Conservation (phyloP, 1,284 basidiomycete genomes). For the Boletellus deceptivus region DNA sequence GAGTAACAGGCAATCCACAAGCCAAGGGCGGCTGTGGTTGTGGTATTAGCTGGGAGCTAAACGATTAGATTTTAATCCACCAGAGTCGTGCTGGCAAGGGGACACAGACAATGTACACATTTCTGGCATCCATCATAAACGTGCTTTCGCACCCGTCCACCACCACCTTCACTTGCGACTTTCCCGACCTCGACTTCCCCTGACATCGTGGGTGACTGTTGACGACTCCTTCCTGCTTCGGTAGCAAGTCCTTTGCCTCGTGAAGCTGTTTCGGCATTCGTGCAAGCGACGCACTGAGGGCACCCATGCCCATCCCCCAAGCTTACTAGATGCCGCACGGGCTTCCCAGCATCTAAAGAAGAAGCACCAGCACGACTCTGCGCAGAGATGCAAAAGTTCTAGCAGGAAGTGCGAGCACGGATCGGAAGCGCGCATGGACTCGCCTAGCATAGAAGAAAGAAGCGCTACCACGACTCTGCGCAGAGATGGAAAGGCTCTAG, state of each 20-base stretch:
- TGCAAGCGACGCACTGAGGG: too few relatives aligned
- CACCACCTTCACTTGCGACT: too few relatives aligned
- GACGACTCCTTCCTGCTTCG: too few relatives aligned
- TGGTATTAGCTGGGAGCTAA: conserved; percentile 86
- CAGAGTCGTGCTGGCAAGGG: too few relatives aligned
- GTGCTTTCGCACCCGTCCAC: too few relatives aligned
- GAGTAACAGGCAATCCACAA: conserved; percentile 77
- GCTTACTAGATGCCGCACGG: conserved; percentile 16
- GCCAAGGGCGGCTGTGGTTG: conserved; percentile 88
- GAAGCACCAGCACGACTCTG: conserved; percentile 16
- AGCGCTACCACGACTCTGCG: conserved; percentile 15
- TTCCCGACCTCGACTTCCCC: too few relatives aligned
- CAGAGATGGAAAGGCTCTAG: conserved; percentile 21
- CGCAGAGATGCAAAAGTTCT: conserved; percentile 20
- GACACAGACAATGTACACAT: too few relatives aligned
- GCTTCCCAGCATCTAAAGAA: conserved; percentile 23
- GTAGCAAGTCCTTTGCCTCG: too few relatives aligned
- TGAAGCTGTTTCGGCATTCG: too few relatives aligned
- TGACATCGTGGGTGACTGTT: too few relatives aligned
- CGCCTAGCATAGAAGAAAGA: conserved; percentile 23
- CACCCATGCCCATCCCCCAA: too few relatives aligned
- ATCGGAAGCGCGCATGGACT: not conserved
- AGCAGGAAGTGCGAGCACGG: conserved; percentile 4
- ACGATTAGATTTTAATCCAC: conserved; percentile 40
- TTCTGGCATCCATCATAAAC: too few relatives aligned